Base-by-base conservation (phyloP, 2,329 filamentous ascomycete genomes). In the Pyricularia pennisetigena region DNA sequence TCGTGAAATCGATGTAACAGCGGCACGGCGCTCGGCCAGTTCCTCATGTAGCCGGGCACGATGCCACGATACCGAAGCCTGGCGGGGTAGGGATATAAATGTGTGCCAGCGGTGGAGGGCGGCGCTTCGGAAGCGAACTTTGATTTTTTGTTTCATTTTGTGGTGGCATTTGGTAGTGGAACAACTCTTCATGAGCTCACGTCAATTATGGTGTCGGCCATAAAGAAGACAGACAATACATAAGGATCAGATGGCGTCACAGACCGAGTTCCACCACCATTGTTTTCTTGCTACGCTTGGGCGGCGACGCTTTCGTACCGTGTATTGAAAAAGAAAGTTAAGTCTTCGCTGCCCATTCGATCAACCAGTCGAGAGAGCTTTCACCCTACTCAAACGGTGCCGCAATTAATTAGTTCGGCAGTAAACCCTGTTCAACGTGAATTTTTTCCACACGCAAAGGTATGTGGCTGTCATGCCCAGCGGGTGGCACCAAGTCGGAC, bases 41-140 rank as follows among this genome's bases (percentile, higher is more conserved):
- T 82, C 79, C 67, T 81, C 79, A 54, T 71, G 71, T 54, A 81
- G 73, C 24, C 79, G 75, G 66, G 76, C 76, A 28, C 73, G 75
- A 71, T 82, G 78, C 80, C 79, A 82, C 4, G 74, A 73, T n/a
- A 29, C 20, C 16, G 71, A 73, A 9, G 72, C 70, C 69, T 81
- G 77, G 10, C 70, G 74, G 26, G 74, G 70, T 26, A 82, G 74
- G 65, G 9, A 49, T n/a, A 68, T 41, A 30, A 65, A 29, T 10
- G 23, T 14, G 62, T 68, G 67, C 67, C 67, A 68, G 4, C 62
- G 12, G 62, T 41, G 10, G 8, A 68, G 66, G 59, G 49, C 2
- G 30, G 61, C 10, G 23, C 32, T 24, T 61, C 57, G 57, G n/a
- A 1, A 61, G 57, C 14, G 57, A 5, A 54, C 5, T 54, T 61